These are phyloP conservation scores for Fremontodendron californicum DNA, from an alignment of 345 rosid species.

Conservation along the genomic window DNA sequence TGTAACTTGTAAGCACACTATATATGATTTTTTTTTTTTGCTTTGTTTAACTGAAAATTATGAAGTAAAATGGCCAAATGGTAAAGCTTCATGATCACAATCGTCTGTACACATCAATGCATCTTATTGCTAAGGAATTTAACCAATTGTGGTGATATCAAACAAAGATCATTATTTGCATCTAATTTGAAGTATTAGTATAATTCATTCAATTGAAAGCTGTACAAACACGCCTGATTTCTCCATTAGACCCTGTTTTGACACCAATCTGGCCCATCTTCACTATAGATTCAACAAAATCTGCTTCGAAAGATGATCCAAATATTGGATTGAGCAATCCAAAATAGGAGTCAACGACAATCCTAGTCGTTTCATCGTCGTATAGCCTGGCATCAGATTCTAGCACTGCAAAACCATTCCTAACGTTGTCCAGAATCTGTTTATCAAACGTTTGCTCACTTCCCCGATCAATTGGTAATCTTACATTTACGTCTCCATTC, in stretches of 20 bases:
- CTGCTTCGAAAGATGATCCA: constrained; percentile 45
- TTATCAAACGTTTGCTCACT: constrained; percentile 50
- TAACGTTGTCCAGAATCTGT: constrained; percentile 53
- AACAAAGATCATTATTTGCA: neutral
- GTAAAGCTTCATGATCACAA: too few relatives aligned
- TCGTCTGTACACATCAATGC: too few relatives aligned
- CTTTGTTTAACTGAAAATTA: too few relatives aligned
- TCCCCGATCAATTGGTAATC: constrained; percentile 53
- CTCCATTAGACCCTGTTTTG: constrained; percentile 57
- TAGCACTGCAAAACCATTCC: constrained; percentile 63
- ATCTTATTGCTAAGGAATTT: neutral
- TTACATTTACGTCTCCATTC: constrained; percentile 52
- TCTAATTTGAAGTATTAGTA: neutral
- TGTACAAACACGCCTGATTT: constrained; percentile 60
- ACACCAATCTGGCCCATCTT: constrained; percentile 68
- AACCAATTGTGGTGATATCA: neutral
- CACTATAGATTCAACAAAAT: constrained; percentile 59
- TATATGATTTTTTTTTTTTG: too few relatives aligned
- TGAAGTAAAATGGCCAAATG: too few relatives aligned
- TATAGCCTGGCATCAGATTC: constrained; percentile 70
- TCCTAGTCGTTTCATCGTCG: constrained; percentile 45
- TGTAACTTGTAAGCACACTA: too few relatives aligned
- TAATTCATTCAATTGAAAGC: constrained; percentile 38
- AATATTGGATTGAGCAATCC: constrained; percentile 29
- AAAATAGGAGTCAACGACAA: constrained; percentile 48